Evolutionary conservation across 2,329 filamentous ascomycete species (phyloP).

Genomic region (Phaeosphaeriaceae sp.): DNA sequence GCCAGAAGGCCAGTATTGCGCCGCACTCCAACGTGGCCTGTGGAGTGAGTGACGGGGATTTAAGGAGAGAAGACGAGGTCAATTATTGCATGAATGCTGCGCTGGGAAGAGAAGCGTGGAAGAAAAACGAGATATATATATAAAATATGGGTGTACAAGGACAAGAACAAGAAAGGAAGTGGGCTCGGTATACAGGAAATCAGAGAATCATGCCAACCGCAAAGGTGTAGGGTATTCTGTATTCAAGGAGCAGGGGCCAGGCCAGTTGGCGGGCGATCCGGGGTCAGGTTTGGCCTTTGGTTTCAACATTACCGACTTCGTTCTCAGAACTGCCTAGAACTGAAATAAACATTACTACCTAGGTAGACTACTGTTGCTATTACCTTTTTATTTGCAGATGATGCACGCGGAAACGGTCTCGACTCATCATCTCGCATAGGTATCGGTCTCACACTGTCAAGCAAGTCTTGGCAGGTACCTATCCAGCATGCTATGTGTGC

Average conservation of each 20-base stretch:
- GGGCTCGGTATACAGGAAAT: background rate
- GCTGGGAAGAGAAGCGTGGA: background rate
- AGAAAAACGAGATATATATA: too few species aligned
- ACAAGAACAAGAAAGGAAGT: slow-evolving; percentile 2
- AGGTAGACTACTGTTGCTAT: background rate
- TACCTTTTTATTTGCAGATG: slow-evolving; percentile 8
- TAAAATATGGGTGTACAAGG: background rate
- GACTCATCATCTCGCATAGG: background rate
- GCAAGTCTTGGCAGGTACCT: too few species aligned
- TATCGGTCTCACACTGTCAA: too few species aligned
- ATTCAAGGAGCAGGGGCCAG: slow-evolving; percentile 21
- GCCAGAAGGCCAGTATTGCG: slow-evolving; percentile 43
- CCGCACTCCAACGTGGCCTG: slow-evolving; percentile 42
- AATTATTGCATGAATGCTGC: slow-evolving; percentile 34
- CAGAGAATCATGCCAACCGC: slow-evolving; percentile 18
- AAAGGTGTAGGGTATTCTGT: slow-evolving; percentile 29
- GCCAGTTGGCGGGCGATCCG: slow-evolving; percentile 19
- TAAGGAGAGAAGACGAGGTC: slow-evolving; percentile 2
- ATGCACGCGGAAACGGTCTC: background rate
- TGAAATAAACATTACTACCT: too few species aligned
- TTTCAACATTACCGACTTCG: slow-evolving; percentile 9
- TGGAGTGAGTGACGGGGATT: slow-evolving; percentile 16
- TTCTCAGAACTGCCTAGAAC: too few species aligned
- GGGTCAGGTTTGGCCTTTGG: slow-evolving; percentile 8
- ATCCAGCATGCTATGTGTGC: too few species aligned